These are phyloP conservation scores for Garcileccinum viscosum DNA, from an alignment of 1,284 basidiomycete species.

Conservation along the genomic window DNA sequence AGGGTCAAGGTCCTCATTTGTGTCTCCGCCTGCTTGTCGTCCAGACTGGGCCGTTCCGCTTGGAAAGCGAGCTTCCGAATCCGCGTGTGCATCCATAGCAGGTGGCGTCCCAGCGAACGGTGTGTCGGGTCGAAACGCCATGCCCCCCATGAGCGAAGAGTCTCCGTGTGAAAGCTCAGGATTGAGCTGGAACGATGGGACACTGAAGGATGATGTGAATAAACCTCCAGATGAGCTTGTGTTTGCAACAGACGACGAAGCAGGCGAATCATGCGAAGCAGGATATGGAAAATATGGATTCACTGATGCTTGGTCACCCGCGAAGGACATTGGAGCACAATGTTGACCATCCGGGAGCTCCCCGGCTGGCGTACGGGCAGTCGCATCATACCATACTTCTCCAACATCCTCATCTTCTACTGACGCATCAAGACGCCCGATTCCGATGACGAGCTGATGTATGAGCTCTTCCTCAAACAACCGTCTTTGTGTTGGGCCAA, in stretches of 20 bases:
- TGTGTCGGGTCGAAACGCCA: slow-evolving; percentile 25
- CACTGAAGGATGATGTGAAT: slow-evolving; percentile 19
- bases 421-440: slow-evolving; percentile 76
- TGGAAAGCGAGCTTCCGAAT: slow-evolving; percentile 10
- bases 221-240: slow-evolving; percentile 18
- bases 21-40: slow-evolving; percentile 25
- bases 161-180: slow-evolving; percentile 26
- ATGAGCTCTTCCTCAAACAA: slow-evolving; percentile 83
- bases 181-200: slow-evolving; percentile 29
- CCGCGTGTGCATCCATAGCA: slow-evolving; percentile 10
- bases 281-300: slow-evolving; percentile 43
- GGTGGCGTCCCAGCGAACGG: slow-evolving; percentile 20
- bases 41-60: slow-evolving; percentile 22
- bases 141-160: slow-evolving; percentile 12
- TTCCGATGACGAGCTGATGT: slow-evolving; percentile 85
- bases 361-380: slow-evolving; percentile 40
- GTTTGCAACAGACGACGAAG: slow-evolving; percentile 16
- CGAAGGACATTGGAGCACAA: slow-evolving; percentile 16
- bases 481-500: slow-evolving; percentile 59
- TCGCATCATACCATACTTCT: slow-evolving; percentile 39
- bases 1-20: slow-evolving; percentile 44
- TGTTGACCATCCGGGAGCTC: slow-evolving; percentile 32
- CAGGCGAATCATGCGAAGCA: slow-evolving; percentile 26
- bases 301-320: slow-evolving; percentile 23
- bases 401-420: slow-evolving; percentile 40